Base-by-base conservation (phyloP, 352 stramenopile genomes). In the Pythium dissotocum region DNA sequence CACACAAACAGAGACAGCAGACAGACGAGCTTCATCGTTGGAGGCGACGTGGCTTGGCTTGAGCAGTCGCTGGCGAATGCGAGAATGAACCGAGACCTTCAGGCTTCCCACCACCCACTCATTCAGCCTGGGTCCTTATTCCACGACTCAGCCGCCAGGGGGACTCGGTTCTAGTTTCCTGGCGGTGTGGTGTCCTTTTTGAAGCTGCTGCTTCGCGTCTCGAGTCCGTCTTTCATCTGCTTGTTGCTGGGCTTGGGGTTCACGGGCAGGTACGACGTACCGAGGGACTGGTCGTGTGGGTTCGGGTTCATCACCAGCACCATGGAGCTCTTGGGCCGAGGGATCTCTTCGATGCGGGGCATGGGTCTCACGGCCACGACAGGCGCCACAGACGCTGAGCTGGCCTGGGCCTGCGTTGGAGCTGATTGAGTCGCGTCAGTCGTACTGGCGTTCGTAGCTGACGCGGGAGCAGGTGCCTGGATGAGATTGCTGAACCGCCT, bases 401-500 rank as follows among this genome's bases (percentile, higher is more conserved):
- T 51, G 13, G 55, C 55, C 36, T 61, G 55, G 33, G 33, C 35
- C 4, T 16, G 18, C 42, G 55, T 61, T 18, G 55, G 55, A 36
- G 24, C 14, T 18, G 24, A 18, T 9, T 9, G 12, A 0, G 55
- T 28, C 3, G 35, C 35, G 24, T 13, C 56, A 0, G 7, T 28
- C 18, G n/a, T 28, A 24, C 42, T 33, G n/a, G 24, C 30, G 44
- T 46, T 26, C 26, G 28, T 42, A 13, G 18, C 32, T 13, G 21
- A 49, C 24, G 61, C 38, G 1, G 68, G 65, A 1, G 42, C 42
- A 8, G 69, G 69, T 18, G 52, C 52, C 32, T 77, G 80, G 30
- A 87, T 66, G 28, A 90, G 44, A n/a, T 77, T 75, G 42, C 78
- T 74, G 53, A 91, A 89, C 2, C 78, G 69, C 36, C 80, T 79